Percentiles rank a stretch among this genome's conserved stretches.
phyloP scores from a whole-genome alignment of 2,329 filamentous ascomycete genomes.

The Dissoconium aciculare region DNA sequence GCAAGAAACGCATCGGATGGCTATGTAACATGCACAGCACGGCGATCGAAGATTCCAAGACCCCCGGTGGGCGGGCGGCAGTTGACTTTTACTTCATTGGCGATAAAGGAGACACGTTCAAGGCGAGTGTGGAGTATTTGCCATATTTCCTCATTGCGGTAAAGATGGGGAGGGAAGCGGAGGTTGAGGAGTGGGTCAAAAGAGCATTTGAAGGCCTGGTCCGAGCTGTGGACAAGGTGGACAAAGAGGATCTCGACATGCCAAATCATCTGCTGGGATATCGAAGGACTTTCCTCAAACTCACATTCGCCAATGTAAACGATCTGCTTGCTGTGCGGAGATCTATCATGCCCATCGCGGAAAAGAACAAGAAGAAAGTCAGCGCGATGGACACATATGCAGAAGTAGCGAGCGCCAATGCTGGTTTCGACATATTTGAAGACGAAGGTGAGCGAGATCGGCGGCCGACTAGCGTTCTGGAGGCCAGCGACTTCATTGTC shows the following conservation, averaged over 20 bases:
- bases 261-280: slow-evolving; percentile 93
- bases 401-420: slow-evolving; percentile 76
- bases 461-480: slow-evolving; percentile 59
- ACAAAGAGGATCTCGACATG: slow-evolving; percentile 70
- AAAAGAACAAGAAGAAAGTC: slow-evolving; percentile 93
- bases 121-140: slow-evolving; percentile 89
- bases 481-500: slow-evolving; percentile 93
- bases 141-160: slow-evolving; percentile 91
- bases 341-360: slow-evolving; percentile 75
- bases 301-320: slow-evolving; percentile 74
- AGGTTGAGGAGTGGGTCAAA: slow-evolving; percentile 89
- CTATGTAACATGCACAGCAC: slow-evolving; percentile 91
- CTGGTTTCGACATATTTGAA: slow-evolving; percentile 90
- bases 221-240: slow-evolving; percentile 59
- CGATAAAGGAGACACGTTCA: slow-evolving; percentile 78
- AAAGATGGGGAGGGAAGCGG: slow-evolving; percentile 71
- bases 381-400: slow-evolving; percentile 97
- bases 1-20: slow-evolving; percentile 76
- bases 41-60: slow-evolving; percentile 66
- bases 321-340: slow-evolving; percentile 75
- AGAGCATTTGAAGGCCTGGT: slow-evolving; percentile 68
- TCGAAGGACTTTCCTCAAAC: slow-evolving; percentile 69
- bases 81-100: slow-evolving; percentile 97
- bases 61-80: slow-evolving; percentile 70
- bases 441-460: slow-evolving; percentile 62